phyloP scores from a whole-genome alignment of 192 early-diverging fungal species.

The Coemansia sp. region DNA sequence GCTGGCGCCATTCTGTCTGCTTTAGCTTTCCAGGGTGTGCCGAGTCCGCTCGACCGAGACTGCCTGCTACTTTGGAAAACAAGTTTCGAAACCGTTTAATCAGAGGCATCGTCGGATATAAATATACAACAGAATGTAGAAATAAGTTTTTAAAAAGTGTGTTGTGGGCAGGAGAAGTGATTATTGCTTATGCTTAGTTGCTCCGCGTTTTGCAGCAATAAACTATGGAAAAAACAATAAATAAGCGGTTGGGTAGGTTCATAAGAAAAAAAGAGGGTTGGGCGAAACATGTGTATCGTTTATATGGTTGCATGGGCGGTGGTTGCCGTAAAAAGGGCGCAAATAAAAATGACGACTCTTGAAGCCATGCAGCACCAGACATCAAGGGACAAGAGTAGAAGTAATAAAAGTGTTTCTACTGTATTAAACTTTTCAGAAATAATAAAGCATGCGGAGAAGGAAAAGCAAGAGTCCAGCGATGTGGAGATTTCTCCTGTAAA shows the following conservation, averaged over 20 bases:
- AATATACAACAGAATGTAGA: not conserved
- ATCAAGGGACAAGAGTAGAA: not conserved
- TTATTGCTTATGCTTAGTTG: too few relatives aligned
- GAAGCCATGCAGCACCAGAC: not conserved
- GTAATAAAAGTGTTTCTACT: not conserved
- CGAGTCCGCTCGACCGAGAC: slow-evolving; percentile 44
- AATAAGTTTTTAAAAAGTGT: not conserved
- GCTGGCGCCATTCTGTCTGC: slow-evolving; percentile 37
- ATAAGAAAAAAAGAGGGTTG: not conserved
- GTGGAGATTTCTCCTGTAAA: not conserved
- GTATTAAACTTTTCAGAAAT: not conserved
- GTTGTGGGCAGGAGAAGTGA: not conserved
- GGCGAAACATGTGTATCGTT: not conserved
- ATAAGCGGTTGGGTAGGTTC: not conserved
- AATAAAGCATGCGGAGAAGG: slow-evolving; percentile 2
- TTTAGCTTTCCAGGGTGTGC: slow-evolving; percentile 39
- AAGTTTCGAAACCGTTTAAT: slow-evolving; percentile 37
- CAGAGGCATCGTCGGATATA: slow-evolving; percentile 31
- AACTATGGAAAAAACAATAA: not conserved
- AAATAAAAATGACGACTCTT: not conserved
- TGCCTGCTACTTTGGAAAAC: slow-evolving; percentile 48
- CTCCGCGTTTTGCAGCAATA: too few relatives aligned
- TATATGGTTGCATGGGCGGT: not conserved
- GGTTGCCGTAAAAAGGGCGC: not conserved
- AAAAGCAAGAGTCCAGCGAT: not conserved